phyloP scores from a whole-genome alignment of 805 yeast species.

The Komagataella pastoris region DNA sequence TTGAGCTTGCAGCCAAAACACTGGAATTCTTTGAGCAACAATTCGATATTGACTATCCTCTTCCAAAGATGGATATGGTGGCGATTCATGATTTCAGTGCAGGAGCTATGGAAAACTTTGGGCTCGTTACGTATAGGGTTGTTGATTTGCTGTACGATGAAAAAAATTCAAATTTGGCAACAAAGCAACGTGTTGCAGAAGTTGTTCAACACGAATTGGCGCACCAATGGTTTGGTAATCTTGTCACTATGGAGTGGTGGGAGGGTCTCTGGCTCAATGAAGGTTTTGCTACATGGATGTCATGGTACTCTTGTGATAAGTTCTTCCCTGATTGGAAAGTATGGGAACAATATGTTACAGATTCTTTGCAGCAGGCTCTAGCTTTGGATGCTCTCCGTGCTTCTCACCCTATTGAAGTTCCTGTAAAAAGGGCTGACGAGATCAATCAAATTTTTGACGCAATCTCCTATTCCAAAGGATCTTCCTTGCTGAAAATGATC shows the following conservation, averaged over 20 bases:
- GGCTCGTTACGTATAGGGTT: conserved; percentile 67
- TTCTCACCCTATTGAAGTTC: conserved; percentile 79
- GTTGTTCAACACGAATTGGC: conserved; percentile 85
- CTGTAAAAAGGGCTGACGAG: conserved; percentile 65
- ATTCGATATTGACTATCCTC: conserved; percentile 64
- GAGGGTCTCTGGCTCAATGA: conserved; percentile 82
- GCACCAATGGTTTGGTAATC: conserved; percentile 86
- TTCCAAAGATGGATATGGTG: conserved; percentile 73
- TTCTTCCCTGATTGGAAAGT: conserved; percentile 80
- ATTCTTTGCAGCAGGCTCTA: conserved; percentile 63
- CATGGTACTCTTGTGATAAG: conserved; percentile 71
- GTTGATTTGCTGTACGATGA: conserved; percentile 66
- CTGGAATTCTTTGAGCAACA: conserved; percentile 59
- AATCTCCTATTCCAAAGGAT: conserved; percentile 73
- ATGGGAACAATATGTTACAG: conserved; percentile 74
- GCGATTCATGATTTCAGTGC: conserved; percentile 78
- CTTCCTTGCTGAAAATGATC: conserved; percentile 68
- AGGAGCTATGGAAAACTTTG: conserved; percentile 88
- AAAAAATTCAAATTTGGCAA: conserved; percentile 45
- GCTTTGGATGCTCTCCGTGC: conserved; percentile 67
- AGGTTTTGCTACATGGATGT: conserved; percentile 87
- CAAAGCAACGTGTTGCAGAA: conserved; percentile 68
- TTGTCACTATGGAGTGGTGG: conserved; percentile 92
- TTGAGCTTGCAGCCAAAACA: conserved; percentile 64
- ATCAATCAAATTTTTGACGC: conserved; percentile 80